A percentile compares a stretch with the other conserved stretches of the same genome.
Evolutionary conservation across 164 flowering plant genomes (phyloP).

Genomic region (Amborella trichopoda): DNA sequence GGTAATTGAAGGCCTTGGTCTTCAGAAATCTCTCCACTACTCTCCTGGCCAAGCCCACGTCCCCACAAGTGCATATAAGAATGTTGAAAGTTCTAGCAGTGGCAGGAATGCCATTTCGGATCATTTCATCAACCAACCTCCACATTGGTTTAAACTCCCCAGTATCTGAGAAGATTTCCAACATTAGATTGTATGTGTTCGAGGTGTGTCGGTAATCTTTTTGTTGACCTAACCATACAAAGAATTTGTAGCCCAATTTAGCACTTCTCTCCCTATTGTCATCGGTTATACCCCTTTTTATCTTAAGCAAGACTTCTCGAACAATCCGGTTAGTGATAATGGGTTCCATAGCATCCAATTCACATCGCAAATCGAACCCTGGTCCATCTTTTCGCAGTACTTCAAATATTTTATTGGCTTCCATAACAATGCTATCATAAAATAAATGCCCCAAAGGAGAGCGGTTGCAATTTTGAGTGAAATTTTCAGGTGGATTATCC

Average conservation of each 20-base stretch:
- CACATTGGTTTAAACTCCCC: conserved; percentile 74
- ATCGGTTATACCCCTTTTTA: conserved; percentile 29
- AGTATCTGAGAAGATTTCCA: conserved; percentile 71
- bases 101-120: conserved; percentile 47
- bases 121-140: conserved; percentile 81
- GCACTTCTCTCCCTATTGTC: conserved; percentile 40
- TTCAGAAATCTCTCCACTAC: conserved; percentile 73
- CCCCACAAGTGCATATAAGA: conserved; percentile 71
- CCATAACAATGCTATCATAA: no score
- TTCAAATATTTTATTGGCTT: conserved; percentile 37
- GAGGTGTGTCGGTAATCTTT: conserved; percentile 51
- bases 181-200: conserved; percentile 50
- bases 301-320: conserved; percentile 52
- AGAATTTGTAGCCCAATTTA: conserved; percentile 66
- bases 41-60: conserved; percentile 54
- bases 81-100: conserved; percentile 75
- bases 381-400: conserved; percentile 61
- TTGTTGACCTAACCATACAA: conserved; percentile 61
- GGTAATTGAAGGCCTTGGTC: conserved; percentile 54
- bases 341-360: conserved; percentile 32
- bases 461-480: no score
- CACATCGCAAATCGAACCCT: conserved; percentile 51
- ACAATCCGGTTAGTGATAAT: conserved; percentile 47
- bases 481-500: no score
- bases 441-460: no score